These are phyloP conservation scores for Aphanomyces stellatus DNA, from an alignment of 352 stramenopile species.

Conservation along the genomic window DNA sequence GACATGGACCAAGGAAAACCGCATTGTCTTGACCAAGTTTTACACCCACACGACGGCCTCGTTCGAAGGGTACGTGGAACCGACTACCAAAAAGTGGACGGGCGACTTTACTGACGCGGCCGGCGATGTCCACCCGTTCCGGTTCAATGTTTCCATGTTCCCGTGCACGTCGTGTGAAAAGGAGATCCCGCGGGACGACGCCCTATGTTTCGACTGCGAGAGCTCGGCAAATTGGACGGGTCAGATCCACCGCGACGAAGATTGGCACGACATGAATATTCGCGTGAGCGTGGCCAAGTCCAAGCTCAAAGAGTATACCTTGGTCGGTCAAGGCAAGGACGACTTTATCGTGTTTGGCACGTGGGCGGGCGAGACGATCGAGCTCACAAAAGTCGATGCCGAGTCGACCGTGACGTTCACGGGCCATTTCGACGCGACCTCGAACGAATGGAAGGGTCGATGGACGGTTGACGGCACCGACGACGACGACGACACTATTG, in stretches of 20 bases:
- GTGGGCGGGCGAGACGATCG: not conserved
- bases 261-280: not conserved
- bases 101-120: not conserved
- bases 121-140: not conserved
- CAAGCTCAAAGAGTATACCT: not conserved
- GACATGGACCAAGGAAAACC: not conserved
- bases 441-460: not conserved
- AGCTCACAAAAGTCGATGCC: not conserved
- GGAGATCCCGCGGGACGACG: not conserved
- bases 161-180: not conserved
- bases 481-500: too few relatives aligned
- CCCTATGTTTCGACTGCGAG: not conserved
- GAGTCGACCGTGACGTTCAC: not conserved
- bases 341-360: not conserved
- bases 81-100: not conserved
- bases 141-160: not conserved
- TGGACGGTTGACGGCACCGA: not conserved
- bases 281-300: not conserved
- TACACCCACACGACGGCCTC: not conserved
- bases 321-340: conserved; percentile 12
- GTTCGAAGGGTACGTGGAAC: not conserved
- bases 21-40: not conserved
- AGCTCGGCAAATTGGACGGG: not conserved
- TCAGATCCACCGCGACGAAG: not conserved
- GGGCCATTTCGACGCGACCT: not conserved